Base-by-base conservation (phyloP, 352 stramenopile genomes). In the Ochromonadaceae sp. region DNA sequence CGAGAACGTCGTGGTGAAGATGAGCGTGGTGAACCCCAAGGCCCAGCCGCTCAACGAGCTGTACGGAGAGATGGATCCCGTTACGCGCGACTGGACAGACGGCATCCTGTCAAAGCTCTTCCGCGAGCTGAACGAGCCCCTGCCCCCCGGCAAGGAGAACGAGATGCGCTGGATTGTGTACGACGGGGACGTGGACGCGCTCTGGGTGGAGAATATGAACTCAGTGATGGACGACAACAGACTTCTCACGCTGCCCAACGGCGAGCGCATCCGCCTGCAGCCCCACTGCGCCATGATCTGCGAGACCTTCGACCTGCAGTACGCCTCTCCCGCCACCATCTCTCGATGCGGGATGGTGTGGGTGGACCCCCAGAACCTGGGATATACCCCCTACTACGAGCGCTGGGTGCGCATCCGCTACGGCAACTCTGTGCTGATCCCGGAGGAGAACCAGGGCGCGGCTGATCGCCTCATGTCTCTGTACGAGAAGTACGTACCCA, bases 121-220 rank as follows among this genome's bases (percentile, higher is more conserved):
- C 67, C 81, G 89, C 26, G 84, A 95, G 52, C 75, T 95, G 30
- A 96, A 96, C 67, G 82, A 92, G 44, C 86, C 88, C 26, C 76
- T 96, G 1, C 79, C 85, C 0, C 47, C 72, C 25, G 84, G 84
- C 12, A 87, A 86, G 39, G 86, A 94, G 59, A 92, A 90, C 40
- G 87, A 95, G 56, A 88, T 94, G 62, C 79, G 86, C 14, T 96
- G 88, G 88, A 79, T 97, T 34, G 84, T 97, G 38, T 96, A 90
- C 71, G 88, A 97, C 62, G 89, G 89, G 26, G 89, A 96, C 56
- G 87, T 97, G 0, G 90, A 97, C 69, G 87, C 90, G 0, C 80
- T 95, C 22, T 97, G 90, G 90, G 87, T 97, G 48, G 90, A 97
- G 74, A 95, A 94, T 66, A 95, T 97, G 88, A 97, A 97, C 76